phyloP scores from a whole-genome alignment of 1,284 basidiomycete genomes.

The Kalmanozyma brasiliensis region DNA sequence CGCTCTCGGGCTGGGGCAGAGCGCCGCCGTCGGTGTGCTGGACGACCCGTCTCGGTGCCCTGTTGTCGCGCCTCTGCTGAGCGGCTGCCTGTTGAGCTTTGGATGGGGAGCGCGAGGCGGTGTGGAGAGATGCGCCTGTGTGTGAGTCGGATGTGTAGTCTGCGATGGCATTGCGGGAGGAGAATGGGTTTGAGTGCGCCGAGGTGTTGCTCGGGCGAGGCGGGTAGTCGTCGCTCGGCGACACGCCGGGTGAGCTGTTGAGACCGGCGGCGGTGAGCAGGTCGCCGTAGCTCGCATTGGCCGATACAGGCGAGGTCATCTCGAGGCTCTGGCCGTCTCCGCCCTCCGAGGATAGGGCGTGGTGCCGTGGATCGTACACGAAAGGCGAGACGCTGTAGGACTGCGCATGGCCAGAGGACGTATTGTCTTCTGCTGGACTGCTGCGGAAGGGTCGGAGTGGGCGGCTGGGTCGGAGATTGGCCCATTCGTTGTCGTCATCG shows the following conservation, averaged over 20 bases:
- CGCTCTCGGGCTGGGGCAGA: conserved; percentile 42
- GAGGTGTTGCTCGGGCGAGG: conserved; percentile 18
- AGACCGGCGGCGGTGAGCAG: conserved; percentile 25
- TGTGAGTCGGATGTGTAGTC: too few relatives aligned
- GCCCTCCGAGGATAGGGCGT: conserved; percentile 9
- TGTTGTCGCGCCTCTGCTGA: conserved; percentile 23
- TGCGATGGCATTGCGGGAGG: conserved; percentile 5
- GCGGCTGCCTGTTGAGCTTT: conserved; percentile 22
- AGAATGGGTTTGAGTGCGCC: conserved; percentile 18
- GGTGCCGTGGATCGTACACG: conserved; percentile 38
- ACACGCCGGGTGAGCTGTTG: conserved; percentile 3
- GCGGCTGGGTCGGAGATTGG: conserved; percentile 6
- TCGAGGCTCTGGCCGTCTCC: conserved; percentile 26
- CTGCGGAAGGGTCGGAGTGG: conserved; percentile 8
- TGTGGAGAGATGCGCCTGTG: conserved; percentile 16
- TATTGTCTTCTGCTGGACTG: conserved; percentile 5
- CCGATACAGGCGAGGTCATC: conserved; percentile 30
- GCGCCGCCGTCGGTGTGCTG: conserved; percentile 49
- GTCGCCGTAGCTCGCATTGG: conserved; percentile 40
- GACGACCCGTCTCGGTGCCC: conserved; percentile 24
- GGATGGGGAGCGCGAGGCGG: conserved; percentile 7
- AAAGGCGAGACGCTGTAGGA: conserved; percentile 49
- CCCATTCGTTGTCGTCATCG: conserved; percentile 33
- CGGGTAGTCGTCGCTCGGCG: conserved; percentile 21
- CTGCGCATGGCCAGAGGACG: conserved; percentile 6